phyloP scores from a whole-genome alignment of 73 alveolate genomes.

The Paramecium bursaria region DNA sequence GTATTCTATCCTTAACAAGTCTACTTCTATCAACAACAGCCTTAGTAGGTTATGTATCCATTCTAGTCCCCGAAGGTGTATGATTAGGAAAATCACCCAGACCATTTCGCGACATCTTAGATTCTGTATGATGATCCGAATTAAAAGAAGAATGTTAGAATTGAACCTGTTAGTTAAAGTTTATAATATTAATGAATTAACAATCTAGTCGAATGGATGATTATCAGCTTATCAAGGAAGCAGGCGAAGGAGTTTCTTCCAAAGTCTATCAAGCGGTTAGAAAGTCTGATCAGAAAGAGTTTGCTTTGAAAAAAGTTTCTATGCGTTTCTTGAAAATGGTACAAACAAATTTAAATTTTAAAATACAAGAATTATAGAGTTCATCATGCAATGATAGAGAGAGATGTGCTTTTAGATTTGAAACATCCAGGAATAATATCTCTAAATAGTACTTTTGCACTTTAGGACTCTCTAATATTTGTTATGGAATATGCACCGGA shows the following conservation, averaged over 20 bases:
- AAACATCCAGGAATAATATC: constrained; percentile 67
- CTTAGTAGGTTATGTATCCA: no score
- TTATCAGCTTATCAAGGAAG: no score
- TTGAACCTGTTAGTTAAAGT: constrained; percentile 59
- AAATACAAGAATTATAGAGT: no score
- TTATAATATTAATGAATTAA: no score
- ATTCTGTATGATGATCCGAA: constrained; percentile 37
- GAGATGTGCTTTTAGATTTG: constrained; percentile 44
- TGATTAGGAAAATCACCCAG: neutral
- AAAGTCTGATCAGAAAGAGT: no score
- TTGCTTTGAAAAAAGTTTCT: no score
- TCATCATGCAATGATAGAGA: constrained; percentile 63
- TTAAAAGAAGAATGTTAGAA: constrained; percentile 36
- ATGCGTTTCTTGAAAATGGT: no score
- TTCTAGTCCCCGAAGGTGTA: constrained; percentile 40
- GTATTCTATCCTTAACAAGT: neutral
- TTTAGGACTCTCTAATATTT: constrained; percentile 46
- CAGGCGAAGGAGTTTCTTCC: no score
- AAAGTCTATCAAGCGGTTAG: no score
- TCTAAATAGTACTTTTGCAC: constrained; percentile 48
- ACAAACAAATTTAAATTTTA: no score
- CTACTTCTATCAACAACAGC: neutral
- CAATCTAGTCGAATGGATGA: no score
- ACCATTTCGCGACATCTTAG: constrained; percentile 32
- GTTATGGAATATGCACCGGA: constrained; percentile 50